Conservation (phyloP, 371 early-diverging fungal species). For the Saksenaea oblongispora region DNA sequence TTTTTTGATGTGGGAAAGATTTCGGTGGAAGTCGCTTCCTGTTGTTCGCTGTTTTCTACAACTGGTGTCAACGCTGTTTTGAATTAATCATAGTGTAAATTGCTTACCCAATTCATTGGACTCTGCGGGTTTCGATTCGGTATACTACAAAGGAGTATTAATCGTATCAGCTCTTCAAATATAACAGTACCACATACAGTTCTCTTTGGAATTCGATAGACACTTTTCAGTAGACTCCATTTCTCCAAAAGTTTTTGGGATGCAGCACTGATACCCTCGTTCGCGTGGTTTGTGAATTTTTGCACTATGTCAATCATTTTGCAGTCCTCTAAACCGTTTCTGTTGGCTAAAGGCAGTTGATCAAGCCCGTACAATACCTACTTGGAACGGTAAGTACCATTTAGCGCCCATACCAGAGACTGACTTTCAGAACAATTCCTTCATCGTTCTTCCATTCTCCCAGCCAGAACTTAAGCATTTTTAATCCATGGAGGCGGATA, state of each 20-base stretch:
- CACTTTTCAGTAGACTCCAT: conserved; percentile 54
- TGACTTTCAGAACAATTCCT: conserved; percentile 27
- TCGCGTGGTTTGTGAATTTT: conserved; percentile 41
- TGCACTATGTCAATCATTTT: conserved; percentile 52
- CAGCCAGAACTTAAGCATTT: conserved; percentile 43
- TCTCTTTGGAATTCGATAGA: conserved; percentile 60
- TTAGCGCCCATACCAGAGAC: neutral
- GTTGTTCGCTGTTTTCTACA: neutral
- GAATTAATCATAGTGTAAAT: neutral
- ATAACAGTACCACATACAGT: neutral
- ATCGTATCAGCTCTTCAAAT: neutral
- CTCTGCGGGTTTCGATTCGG: neutral
- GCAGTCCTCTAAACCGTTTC: conserved; percentile 70
- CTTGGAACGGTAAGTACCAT: neutral
- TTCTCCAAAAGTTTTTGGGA: conserved; percentile 40
- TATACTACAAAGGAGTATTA: neutral
- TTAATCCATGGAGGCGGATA: conserved; percentile 37
- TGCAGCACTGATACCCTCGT: conserved; percentile 39
- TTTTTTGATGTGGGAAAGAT: neutral
- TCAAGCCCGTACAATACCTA: conserved; percentile 19
- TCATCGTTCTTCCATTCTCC: conserved; percentile 39
- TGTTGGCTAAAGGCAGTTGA: conserved; percentile 54
- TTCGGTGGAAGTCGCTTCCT: neutral
- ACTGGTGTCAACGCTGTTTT: neutral
- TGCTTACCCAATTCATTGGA: neutral